Base-by-base conservation (phyloP, 2,329 filamentous ascomycete genomes). In the Cladosporium sphaerospermum region DNA sequence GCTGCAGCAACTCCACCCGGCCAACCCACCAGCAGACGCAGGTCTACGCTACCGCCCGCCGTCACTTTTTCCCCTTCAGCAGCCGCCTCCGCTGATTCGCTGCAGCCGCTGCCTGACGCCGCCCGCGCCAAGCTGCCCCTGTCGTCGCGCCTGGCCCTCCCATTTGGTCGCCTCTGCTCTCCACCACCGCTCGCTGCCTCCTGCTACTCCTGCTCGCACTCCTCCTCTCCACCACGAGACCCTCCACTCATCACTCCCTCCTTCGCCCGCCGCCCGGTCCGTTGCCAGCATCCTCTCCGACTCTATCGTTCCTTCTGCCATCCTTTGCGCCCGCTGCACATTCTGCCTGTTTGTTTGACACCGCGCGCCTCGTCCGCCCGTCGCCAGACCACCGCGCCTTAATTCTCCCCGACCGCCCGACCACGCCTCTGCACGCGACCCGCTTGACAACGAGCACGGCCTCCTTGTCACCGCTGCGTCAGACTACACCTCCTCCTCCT, bases 401-500 rank as follows among this genome's bases (percentile, higher is more conserved):
- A 50, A 50, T 50, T 50, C 47, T 37, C 47, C 45, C 34, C 46
- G 46, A 49, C 31, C 33, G 32, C 39, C 44, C 34, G 31, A 3
- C 18, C 33, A 37, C 45, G 9, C 31, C 33, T 37, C 45, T 23
- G 23, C 45, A 31, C 46, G 9, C 23, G 39, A 23, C 40, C 32
- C 32, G 19, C 23, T 44, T 40, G 48, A 44, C 48, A 44, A 10
- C 40, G 48, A 51, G 48, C 48, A 18, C 48, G 48, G 48, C 33
- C 48, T 51, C 48, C 19, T 34, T 51, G 48, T 51, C 45, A 11
- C 32, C 33, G 48, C 39, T 13, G 36, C 13, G 9, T 14, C n/a
- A 14, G 13, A 39, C 13, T 39, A 7, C 16, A 18, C 36, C 3
- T 11, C 36, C 36, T 14, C 16, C 16, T 18, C 16, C 16, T 18